Conservation (phyloP, 495 filamentous ascomycete genomes). For the Aspergillus indologenus region DNA sequence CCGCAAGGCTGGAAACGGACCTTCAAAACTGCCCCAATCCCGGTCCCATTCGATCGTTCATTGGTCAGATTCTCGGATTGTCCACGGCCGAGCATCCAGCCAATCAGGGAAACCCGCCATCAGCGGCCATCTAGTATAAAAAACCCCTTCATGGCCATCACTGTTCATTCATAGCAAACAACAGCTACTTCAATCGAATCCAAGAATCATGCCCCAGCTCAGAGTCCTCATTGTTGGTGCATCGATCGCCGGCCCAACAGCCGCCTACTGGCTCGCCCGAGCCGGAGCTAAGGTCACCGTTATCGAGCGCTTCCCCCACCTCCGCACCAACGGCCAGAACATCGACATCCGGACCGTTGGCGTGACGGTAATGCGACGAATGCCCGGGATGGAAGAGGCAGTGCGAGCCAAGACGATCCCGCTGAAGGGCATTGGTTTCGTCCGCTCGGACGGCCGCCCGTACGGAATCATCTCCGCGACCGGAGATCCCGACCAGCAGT, state of each 20-base stretch:
- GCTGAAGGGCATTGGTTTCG: slow-evolving; percentile 34
- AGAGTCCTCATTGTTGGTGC: slow-evolving; percentile 46
- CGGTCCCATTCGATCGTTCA: background rate
- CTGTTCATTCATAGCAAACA: background rate
- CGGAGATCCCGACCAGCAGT: slow-evolving; percentile 27
- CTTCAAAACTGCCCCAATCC: background rate
- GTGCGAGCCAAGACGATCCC: slow-evolving; percentile 29
- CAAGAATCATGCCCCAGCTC: slow-evolving; percentile 16
- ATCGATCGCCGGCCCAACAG: slow-evolving; percentile 29
- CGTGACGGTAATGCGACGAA: slow-evolving; percentile 33
- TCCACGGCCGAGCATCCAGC: background rate
- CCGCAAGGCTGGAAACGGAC: background rate
- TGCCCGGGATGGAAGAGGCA: slow-evolving; percentile 35
- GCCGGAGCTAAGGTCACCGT: slow-evolving; percentile 35
- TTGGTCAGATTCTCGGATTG: background rate
- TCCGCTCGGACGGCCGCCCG: slow-evolving; percentile 29
- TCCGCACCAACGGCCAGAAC: slow-evolving; percentile 35
- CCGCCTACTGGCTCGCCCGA: slow-evolving; percentile 39
- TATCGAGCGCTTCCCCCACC: slow-evolving; percentile 38
- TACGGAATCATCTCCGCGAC: slow-evolving; percentile 31
- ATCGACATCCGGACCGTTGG: slow-evolving; percentile 42
- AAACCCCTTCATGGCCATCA: background rate
- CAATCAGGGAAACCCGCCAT: background rate
- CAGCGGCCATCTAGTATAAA: background rate
- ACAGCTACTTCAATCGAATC: background rate